Conservation (phyloP, 163 green algal genomes). For the Volvox carteri region DNA sequence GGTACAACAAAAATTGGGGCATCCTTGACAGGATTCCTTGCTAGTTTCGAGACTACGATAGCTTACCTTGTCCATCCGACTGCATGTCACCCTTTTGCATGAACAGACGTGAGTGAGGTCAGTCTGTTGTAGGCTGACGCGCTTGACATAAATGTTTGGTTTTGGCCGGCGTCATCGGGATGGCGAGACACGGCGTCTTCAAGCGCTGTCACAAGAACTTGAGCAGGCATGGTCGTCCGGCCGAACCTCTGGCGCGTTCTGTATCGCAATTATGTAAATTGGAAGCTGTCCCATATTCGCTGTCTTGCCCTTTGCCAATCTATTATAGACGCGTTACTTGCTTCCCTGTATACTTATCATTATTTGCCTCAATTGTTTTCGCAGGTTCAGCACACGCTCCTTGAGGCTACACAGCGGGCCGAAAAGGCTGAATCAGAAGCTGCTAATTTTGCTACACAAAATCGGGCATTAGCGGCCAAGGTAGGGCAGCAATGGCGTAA, state of each 20-base stretch:
- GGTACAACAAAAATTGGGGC: too few relatives aligned
- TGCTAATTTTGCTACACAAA: not conserved
- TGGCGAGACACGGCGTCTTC: not conserved
- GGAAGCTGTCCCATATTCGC: too few relatives aligned
- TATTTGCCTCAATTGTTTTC: too few relatives aligned
- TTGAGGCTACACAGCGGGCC: not conserved
- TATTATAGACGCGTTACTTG: too few relatives aligned
- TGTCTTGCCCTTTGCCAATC: too few relatives aligned
- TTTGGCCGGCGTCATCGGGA: conserved; percentile 7
- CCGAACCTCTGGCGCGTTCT: too few relatives aligned
- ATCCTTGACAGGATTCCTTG: too few relatives aligned
- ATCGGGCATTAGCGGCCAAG: conserved; percentile 30
- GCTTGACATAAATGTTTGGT: conserved; percentile 25
- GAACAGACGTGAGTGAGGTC: not conserved
- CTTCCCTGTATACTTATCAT: too few relatives aligned
- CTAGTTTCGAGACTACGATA: too few relatives aligned
- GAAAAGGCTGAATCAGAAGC: conserved; percentile 25
- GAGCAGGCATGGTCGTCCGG: conserved; percentile 1
- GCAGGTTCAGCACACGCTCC: not conserved
- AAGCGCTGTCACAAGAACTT: conserved; percentile 11
- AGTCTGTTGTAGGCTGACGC: not conserved
- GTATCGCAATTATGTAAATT: too few relatives aligned
- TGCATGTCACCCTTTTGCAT: too few relatives aligned
- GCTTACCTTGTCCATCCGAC: too few relatives aligned
- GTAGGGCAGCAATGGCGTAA: not conserved